These are phyloP conservation scores for Fusarium pininemorale DNA, from an alignment of 2,329 filamentous ascomycete genomes.

Conservation along the genomic window DNA sequence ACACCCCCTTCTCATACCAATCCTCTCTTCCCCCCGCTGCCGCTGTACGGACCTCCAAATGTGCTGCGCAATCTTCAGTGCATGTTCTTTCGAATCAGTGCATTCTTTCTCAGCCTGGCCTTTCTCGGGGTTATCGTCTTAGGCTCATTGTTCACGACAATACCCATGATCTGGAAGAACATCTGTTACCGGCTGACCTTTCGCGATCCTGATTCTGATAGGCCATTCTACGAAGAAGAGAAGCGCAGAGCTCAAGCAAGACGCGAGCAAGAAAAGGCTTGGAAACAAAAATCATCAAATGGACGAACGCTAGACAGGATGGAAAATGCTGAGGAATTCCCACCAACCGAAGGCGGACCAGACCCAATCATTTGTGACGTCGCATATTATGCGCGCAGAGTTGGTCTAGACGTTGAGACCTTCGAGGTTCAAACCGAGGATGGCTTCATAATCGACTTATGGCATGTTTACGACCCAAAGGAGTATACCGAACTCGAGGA, in stretches of 20 bases:
- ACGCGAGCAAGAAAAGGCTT: conserved; percentile 66
- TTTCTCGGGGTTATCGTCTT: conserved; percentile 82
- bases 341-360: conserved; percentile 80
- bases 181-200: conserved; percentile 65
- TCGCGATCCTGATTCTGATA: conserved; percentile 64
- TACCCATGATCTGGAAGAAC: conserved; percentile 61
- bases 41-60: conserved; percentile 81
- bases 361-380: conserved; percentile 84
- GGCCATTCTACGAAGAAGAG: conserved; percentile 82
- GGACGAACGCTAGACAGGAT: conserved; percentile 53
- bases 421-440: conserved; percentile 92
- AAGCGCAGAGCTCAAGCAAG: conserved; percentile 64
- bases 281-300: conserved; percentile 60
- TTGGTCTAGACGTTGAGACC: conserved; percentile 85
- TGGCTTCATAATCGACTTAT: conserved; percentile 87
- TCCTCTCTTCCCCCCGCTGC: conserved; percentile 84
- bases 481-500: conserved; percentile 68
- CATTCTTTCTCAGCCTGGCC: conserved; percentile 78
- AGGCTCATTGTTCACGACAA: conserved; percentile 75
- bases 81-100: conserved; percentile 69
- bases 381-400: conserved; percentile 84
- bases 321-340: conserved; percentile 64
- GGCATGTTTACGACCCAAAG: conserved; percentile 87
- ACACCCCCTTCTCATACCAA: conserved; percentile 76
- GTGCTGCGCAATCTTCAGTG: conserved; percentile 72